Base-by-base conservation (phyloP, 2,329 filamentous ascomycete species). In the Penicillium sp. region DNA sequence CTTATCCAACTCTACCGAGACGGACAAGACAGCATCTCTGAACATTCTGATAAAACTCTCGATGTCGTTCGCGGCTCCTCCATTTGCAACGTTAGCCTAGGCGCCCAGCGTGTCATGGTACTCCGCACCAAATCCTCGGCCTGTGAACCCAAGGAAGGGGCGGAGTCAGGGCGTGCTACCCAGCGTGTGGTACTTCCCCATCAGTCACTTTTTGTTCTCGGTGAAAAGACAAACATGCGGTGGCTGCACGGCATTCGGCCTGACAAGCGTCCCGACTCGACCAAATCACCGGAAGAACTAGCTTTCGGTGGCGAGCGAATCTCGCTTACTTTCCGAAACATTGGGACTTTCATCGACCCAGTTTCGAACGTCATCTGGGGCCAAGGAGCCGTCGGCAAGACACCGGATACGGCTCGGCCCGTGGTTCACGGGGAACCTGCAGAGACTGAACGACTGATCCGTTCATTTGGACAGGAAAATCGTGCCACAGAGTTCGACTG, bases 21-120 rank as follows among this genome's bases (percentile, higher is more conserved):
- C 56, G 88, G 91, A 2, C 82, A 81, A 39, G 93, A 98, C 69
- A 89, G 89, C 64, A 98, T 98, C 52, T 93, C 88, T 0, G 93
- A 98, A 64, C 93, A 98, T 63, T 94, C 89, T 31, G 93, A 98
- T 66, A 98, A 98, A 71, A 95, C 91, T 0, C 75, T 98, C 20
- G 93, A 98, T 65, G 93, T 98, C 46, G 83, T 82, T 10, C 81
- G 79, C 22, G 82, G 77, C 4, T 93, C 87, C 20, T 90, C 78
- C 49, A 95, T 98, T 56, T 89, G 90, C 55, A 98, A 97, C 62
- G 82, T 95, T 40, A 95, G 89, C 55, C 78, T 97, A n/a, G 93
- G 93, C 1, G 90, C 91, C 0, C 84, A 94, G 69, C 78, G 93
- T 43, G 90, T 83, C 2, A 96, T 97, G 90, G 78, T 87, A 0